Evolutionary conservation across 2,329 filamentous ascomycete species (phyloP).

Genomic region (Akanthomyces muscarius): DNA sequence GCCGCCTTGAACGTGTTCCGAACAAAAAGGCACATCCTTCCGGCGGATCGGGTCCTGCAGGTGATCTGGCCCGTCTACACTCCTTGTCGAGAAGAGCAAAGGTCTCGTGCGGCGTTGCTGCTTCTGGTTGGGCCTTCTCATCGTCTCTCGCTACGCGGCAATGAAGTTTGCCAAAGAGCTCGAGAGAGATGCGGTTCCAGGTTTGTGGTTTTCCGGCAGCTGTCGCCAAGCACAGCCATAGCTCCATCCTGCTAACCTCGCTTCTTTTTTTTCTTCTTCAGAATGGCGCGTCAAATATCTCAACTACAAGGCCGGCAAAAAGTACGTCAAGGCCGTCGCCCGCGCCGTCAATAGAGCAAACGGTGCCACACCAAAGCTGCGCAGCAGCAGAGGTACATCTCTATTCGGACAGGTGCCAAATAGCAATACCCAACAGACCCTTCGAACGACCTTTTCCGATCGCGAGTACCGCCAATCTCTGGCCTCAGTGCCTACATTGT

Average conservation of each 20-base stretch:
- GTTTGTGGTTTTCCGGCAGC: constrained; percentile 35
- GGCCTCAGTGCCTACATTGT: not conserved
- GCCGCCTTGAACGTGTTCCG: not conserved
- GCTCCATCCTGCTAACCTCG: constrained; percentile 1
- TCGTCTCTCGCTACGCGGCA: constrained; percentile 22
- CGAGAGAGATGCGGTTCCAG: constrained; percentile 82
- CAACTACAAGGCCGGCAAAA: constrained; percentile 94
- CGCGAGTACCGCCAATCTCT: constrained; percentile 10
- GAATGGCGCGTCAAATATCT: constrained; percentile 94
- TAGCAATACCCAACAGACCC: constrained; percentile 14
- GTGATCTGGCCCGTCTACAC: not conserved
- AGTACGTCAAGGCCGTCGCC: constrained; percentile 79
- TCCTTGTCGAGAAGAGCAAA: not conserved
- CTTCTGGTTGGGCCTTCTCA: constrained; percentile 7
- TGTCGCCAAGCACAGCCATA: not conserved
- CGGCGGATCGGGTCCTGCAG: not conserved
- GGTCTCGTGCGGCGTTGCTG: constrained; percentile 16
- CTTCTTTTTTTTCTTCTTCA: constrained; percentile 26
- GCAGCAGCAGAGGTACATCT: constrained; percentile 20
- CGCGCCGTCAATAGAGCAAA: constrained; percentile 65
- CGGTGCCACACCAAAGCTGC: constrained; percentile 43
- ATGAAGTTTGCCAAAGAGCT: constrained; percentile 75
- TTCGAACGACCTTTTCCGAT: constrained; percentile 12
- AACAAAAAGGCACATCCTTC: constrained; percentile 4
- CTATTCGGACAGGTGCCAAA: constrained; percentile 14